These are phyloP conservation scores for Phalaenopsis equestris DNA, from an alignment of 106 monocot genomes.

Conservation along the genomic window DNA sequence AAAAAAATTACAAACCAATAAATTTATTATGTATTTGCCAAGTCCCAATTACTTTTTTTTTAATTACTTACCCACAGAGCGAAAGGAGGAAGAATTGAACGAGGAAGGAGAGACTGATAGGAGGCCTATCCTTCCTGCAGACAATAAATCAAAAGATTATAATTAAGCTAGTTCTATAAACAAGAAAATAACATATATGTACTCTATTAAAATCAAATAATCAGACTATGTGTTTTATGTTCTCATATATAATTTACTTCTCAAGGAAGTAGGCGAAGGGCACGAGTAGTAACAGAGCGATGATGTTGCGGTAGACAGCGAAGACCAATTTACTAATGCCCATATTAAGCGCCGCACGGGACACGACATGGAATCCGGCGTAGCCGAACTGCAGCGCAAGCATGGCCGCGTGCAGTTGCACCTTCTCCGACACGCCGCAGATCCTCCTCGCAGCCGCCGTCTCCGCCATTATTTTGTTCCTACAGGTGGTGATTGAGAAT, in stretches of 20 bases:
- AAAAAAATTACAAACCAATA: not conserved
- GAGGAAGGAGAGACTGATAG: constrained; percentile 39
- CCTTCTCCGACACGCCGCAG: constrained; percentile 66
- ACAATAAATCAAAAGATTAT: not conserved
- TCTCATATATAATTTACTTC: constrained; percentile 32
- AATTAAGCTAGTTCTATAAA: not conserved
- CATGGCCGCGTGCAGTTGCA: constrained; percentile 67
- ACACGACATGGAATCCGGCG: constrained; percentile 76
- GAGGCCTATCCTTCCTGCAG: constrained; percentile 67
- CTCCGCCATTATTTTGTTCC: constrained; percentile 23
- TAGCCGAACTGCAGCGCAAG: constrained; percentile 64
- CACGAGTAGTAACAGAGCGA: constrained; percentile 50
- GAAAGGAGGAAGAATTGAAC: constrained; percentile 75
- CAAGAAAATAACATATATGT: not conserved
- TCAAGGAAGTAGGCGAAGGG: constrained; percentile 86
- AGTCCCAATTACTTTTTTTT: not conserved
- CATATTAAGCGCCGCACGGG: constrained; percentile 71
- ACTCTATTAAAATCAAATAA: no score
- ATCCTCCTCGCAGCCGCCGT: constrained; percentile 15
- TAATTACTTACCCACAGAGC: constrained; percentile 45
- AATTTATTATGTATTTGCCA: not conserved
- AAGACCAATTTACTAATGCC: constrained; percentile 73
- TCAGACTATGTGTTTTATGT: not conserved
- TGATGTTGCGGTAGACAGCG: constrained; percentile 77
- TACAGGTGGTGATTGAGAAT: not conserved